Conservation (phyloP, 148 eudicot species). For the Rheum nobile region DNA sequence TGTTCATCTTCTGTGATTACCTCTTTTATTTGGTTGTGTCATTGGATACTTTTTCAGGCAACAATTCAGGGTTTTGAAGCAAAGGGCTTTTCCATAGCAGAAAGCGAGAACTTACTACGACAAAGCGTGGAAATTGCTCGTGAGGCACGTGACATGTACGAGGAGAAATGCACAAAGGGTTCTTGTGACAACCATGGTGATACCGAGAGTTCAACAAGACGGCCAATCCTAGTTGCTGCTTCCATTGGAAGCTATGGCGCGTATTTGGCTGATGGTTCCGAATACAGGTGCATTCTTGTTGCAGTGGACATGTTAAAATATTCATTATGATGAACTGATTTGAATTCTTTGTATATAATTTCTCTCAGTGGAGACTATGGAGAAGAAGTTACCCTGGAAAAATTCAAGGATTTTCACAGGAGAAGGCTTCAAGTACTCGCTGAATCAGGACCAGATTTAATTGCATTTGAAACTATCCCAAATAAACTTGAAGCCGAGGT, state of each 20-base stretch:
- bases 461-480: conserved; percentile 71
- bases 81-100: conserved; percentile 37
- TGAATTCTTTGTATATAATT: background rate
- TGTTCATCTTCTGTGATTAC: background rate
- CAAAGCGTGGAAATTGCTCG: conserved; percentile 52
- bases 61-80: conserved; percentile 65
- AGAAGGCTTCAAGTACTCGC: conserved; percentile 58
- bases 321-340: background rate
- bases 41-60: conserved; percentile 28
- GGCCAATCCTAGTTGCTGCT: conserved; percentile 51
- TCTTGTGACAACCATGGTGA: conserved; percentile 21
- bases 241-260: conserved; percentile 75
- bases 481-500: conserved; percentile 63
- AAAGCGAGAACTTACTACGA: conserved; percentile 39
- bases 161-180: conserved; percentile 30
- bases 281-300: conserved; percentile 34
- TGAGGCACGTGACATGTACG: conserved; percentile 48
- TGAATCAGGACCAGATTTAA: conserved; percentile 47
- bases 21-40: no score
- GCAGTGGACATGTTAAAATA: background rate
- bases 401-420: conserved; percentile 52
- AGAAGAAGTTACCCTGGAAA: conserved; percentile 23
- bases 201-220: conserved; percentile 14
- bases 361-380: conserved; percentile 48
- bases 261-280: conserved; percentile 71